Conservation (phyloP, 495 filamentous ascomycete genomes). For the Penicillium longicatenatum region DNA sequence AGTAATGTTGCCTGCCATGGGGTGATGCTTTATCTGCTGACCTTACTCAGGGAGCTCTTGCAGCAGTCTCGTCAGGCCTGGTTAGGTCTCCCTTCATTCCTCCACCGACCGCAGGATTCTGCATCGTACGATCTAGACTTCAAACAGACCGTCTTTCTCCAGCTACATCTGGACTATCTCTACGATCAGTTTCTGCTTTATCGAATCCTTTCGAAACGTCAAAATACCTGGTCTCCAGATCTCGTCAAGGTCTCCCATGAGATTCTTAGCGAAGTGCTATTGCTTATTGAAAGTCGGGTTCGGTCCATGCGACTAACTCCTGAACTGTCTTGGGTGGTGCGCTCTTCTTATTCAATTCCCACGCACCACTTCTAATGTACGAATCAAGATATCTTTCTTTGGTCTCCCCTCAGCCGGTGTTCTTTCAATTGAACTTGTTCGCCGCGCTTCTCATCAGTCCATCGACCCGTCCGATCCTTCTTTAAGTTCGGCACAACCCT, state of each 20-base stretch:
- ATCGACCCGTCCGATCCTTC: neutral
- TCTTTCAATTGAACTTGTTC: constrained; percentile 22
- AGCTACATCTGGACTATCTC: constrained; percentile 5
- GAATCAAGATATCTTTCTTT: constrained; percentile 15
- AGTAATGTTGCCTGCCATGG: neutral
- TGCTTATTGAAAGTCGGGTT: constrained; percentile 1
- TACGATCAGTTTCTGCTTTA: constrained; percentile 10
- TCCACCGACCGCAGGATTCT: neutral
- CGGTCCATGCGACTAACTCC: neutral
- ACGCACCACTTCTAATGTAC: neutral
- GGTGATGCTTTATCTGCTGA: neutral
- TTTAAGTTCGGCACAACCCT: neutral
- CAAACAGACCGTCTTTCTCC: constrained; percentile 2
- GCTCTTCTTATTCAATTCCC: neutral
- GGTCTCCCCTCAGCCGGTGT: constrained; percentile 21
- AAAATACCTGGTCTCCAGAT: neutral
- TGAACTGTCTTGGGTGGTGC: constrained; percentile 7
- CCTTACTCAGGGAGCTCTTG: neutral
- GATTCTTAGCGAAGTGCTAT: constrained; percentile 1
- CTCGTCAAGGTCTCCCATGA: constrained; percentile 7
- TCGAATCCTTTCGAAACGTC: constrained; percentile 7
- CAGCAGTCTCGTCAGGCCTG: neutral
- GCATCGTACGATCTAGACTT: too few relatives aligned
- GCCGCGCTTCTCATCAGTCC: neutral
- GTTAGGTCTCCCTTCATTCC: constrained; percentile 3